Evolutionary conservation across 441 rosid species (phyloP).

Genomic region (Arabidopsis lyrata): DNA sequence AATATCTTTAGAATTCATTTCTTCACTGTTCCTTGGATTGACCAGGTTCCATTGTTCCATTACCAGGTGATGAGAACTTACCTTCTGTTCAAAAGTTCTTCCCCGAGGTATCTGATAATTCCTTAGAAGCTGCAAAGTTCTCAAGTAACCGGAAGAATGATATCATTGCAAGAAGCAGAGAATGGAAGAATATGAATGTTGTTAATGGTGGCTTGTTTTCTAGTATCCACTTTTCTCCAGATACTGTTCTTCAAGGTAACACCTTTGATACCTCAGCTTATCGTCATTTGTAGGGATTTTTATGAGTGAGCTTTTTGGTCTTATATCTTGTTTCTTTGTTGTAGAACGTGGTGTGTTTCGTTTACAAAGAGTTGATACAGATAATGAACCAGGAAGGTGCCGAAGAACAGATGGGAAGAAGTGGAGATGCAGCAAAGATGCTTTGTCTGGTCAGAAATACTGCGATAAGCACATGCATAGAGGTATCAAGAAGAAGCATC

Average conservation of each 20-base stretch:
- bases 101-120: constrained; percentile 38
- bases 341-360: constrained; percentile 46
- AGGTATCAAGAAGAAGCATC: constrained; percentile 65
- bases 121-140: constrained; percentile 30
- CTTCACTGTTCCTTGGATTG: constrained; percentile 24
- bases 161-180: constrained; percentile 39
- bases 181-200: constrained; percentile 36
- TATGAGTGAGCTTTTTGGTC: constrained; percentile 12
- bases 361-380: constrained; percentile 44
- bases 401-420: constrained; percentile 84
- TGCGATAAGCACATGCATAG: constrained; percentile 75
- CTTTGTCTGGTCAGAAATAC: constrained; percentile 61
- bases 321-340: constrained; percentile 28
- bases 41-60: constrained; percentile 26
- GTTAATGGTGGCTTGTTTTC: constrained; percentile 37
- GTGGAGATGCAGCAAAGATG: constrained; percentile 73
- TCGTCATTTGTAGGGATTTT: too few species aligned
- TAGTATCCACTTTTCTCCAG: constrained; percentile 60
- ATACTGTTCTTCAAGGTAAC: constrained; percentile 75
- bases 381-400: constrained; percentile 64
- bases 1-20: not conserved
- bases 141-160: constrained; percentile 39
- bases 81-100: constrained; percentile 42
- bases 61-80: constrained; percentile 38
- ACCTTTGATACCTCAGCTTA: not conserved